Base-by-base conservation (phyloP, 108 stramenopile species). In the Chaetoceros tenuissimus region DNA sequence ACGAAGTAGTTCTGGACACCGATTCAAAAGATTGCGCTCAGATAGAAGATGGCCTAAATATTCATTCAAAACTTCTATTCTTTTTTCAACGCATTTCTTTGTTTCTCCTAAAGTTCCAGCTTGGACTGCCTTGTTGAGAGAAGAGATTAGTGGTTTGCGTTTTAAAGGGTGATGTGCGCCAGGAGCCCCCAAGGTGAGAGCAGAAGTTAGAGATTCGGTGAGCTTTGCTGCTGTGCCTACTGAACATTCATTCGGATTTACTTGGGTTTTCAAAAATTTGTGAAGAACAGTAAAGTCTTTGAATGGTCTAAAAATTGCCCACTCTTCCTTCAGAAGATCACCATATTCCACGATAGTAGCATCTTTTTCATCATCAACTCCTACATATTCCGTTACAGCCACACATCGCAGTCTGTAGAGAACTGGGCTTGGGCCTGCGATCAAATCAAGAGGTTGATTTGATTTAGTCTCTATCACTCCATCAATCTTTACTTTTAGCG, bases 211-310 rank as follows among this genome's bases (percentile, higher is more conserved):
- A 31, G 80, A 80, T 34, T 80, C 87, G 3, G 83, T 84, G 31
- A 90, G 61, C 48, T 73, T 69, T 24, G 82, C 72, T 23, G 79
- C 78, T 1, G 89, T 69, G 28, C 64, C 69, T 43, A 70, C 84
- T n/a, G 83, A 78, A n/a, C 79, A 73, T 62, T 87, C 85, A 8
- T 67, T 53, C 21, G 68, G 48, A 2, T 79, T 59, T 7, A 91
- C 81, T 66, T 87, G 79, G 29, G 57, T 57, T 55, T 94, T 94
- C 31, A 94, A 59, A 30, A 86, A 78, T 60, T 86, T 94, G 65
- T 94, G 92, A 45, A 94, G 68, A 13, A 66, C 56, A 21, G 85
- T 73, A 62, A 94, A 90, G 52, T 90, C 92, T 58, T 76, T 79
- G 52, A 86, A 79, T 20, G 86, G 74, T 0, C 92, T 70, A 19